Evolutionary conservation across 441 rosid species (phyloP).

Genomic region (Jatropha podagrica): DNA sequence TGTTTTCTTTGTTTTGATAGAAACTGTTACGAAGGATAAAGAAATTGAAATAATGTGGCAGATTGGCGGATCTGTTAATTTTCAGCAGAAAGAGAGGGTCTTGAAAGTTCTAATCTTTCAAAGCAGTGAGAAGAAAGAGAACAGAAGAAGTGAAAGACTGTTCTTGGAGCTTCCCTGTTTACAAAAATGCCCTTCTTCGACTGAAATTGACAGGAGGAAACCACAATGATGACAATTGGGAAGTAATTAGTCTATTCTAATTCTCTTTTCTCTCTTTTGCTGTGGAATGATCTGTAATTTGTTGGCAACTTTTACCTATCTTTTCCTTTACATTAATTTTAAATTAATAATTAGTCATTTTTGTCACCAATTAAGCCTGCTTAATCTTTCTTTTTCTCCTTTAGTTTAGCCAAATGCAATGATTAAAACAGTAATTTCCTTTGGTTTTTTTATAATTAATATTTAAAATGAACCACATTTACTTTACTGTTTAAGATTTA

Average conservation of each 20-base stretch:
- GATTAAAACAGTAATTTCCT: background rate
- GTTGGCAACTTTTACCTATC: constrained; percentile 36
- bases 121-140: background rate
- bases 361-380: background rate
- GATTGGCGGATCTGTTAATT: constrained; percentile 50
- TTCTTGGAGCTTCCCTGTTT: background rate
- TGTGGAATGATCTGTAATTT: constrained; percentile 30
- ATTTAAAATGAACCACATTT: too few relatives aligned
- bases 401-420: too few relatives aligned
- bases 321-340: constrained; percentile 26
- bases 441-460: background rate
- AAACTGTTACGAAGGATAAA: constrained; percentile 4
- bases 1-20: constrained; percentile 30
- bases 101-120: background rate
- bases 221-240: constrained; percentile 13
- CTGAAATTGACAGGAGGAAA: background rate
- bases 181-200: constrained; percentile 7
- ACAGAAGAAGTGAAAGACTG: background rate
- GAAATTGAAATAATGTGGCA: constrained; percentile 38
- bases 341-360: constrained; percentile 18
- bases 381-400: too few relatives aligned
- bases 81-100: background rate
- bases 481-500: too few relatives aligned
- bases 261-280: constrained; percentile 8
- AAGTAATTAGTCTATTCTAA: background rate